Base-by-base conservation (phyloP, 257 asterid species). In the Verbena officinalis region DNA sequence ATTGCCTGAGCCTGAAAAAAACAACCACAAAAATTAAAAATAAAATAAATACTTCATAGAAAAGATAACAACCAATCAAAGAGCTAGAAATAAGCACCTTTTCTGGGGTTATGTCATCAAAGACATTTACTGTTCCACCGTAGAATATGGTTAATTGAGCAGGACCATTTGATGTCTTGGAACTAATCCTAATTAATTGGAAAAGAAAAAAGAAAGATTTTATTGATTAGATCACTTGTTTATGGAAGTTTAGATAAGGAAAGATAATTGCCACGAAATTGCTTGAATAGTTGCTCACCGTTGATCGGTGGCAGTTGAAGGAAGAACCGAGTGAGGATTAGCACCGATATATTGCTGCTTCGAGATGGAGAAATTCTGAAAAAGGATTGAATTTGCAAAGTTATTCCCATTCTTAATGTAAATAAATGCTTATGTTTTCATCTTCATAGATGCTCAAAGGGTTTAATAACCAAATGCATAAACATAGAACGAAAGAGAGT, bases 111-210 rank as follows among this genome's bases (percentile, higher is more conserved):
- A 86, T 79, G 79, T 81, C 83, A 59, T 86, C 86, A 31, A 78
- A 91, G 64, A 91, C 94, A 51, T 73, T 74, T 70, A 88, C 94
- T 0, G 79, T 72, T 46, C 98, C 98, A 30, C 75, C 88, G 51
- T 86, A 88, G 75, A 88, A 88, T 27, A 88, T 88, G 71, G 95
- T 91, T 81, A 91, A 55, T 61, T 84, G 95, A 66, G 89, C 53
- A 71, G 87, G 72, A 69, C 19, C 67, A 30, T 44, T 62, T 8
- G 85, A 44, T 30, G 80, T 65, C 72, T 77, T 81, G 27, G 82
- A 65, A 72, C 40, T 68, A 68, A 61, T 69, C 90, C 92, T 89
- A 36, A 53, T 54, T 23, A 56, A 36, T 63, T 31, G 56, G 62
- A 63, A 57, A 14, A 44, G 40, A 4, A 16, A 30, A 24, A 16